Evolutionary conservation across 148 eudicot species (phyloP), one percentile per base, ranked within the genome.

Genomic region (Amaranthus cruentus): DNA sequence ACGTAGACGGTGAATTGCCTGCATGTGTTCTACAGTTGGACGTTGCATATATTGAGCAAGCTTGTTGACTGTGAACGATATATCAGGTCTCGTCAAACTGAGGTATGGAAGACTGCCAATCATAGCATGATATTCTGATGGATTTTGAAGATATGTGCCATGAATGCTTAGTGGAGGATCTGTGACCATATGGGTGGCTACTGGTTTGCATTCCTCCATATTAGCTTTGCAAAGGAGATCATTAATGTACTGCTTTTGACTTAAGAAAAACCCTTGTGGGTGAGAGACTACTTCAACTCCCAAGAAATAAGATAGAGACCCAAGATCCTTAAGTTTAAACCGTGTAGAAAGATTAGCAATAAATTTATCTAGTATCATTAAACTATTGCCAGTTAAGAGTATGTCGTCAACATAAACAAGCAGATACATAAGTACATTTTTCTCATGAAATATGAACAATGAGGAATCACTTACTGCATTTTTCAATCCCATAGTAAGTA

Each of bases 1-100:
- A 0, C 55, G 62, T 1, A 70, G 12, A 6, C 73, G 73, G 11
- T 55, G 9, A 1, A 69, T 47, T 0, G 71, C 55, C 5, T 14
- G 38, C 57, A 5, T n/a, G 28, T 28, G 72, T 4, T 54, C 6
- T 9, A 10, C 62, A 70, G 62, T 55, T 9, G 73, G 63, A 1
- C 62, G 9, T 13, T 55, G 63, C 73, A 70, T 70, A 44, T 70
- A 70, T 43, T 70, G 63, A 43, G 73, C 62, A 2, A 70, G 6
- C 43, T 70, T 70, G 13, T 70, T 70, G 2, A 70, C 62, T 1
- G 73, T n/a, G 44, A 70, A 70, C 0, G 73, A 62, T 5, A 70
- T n/a, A 56, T 70, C 63, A 0, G 73, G 62, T 0, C 73, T 11
- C 6, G 73, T 70, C 6, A 70, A 52, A 56, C 62, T 13, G 3